Evolutionary conservation across 441 rosid species (phyloP).

Genomic region (Gossypium trilobum): DNA sequence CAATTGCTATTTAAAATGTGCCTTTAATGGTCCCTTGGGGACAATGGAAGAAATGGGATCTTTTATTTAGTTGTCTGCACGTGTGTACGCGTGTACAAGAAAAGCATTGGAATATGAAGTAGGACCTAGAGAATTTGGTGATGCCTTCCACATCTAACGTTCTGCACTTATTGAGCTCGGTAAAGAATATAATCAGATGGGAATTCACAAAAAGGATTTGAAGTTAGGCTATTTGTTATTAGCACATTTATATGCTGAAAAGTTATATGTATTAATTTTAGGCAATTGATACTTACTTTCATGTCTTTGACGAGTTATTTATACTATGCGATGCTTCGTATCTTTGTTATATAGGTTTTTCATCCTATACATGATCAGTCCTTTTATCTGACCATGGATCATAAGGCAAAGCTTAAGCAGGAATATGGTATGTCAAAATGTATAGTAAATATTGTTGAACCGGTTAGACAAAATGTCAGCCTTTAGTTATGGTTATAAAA

Average conservation of each 20-base stretch:
- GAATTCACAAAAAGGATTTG: background rate
- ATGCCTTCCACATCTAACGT: background rate
- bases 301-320: background rate
- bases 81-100: background rate
- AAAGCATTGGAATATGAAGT: background rate
- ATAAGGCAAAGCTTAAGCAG: conserved; percentile 61
- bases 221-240: background rate
- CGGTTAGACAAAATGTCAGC: background rate
- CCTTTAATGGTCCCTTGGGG: background rate
- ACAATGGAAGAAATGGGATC: background rate
- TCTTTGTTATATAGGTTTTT: conserved; percentile 38
- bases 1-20: background rate
- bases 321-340: background rate
- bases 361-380: conserved; percentile 79
- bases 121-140: background rate
- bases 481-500: background rate
- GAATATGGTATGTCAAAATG: conserved; percentile 49
- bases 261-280: background rate
- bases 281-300: background rate
- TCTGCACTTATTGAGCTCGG: background rate
- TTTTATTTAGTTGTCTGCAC: background rate
- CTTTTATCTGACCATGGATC: conserved; percentile 52
- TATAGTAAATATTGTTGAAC: conserved; percentile 1
- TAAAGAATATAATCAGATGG: background rate
- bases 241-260: background rate